phyloP scores from a whole-genome alignment of 1,284 basidiomycete genomes.

The Ceratobasidium sp. region DNA sequence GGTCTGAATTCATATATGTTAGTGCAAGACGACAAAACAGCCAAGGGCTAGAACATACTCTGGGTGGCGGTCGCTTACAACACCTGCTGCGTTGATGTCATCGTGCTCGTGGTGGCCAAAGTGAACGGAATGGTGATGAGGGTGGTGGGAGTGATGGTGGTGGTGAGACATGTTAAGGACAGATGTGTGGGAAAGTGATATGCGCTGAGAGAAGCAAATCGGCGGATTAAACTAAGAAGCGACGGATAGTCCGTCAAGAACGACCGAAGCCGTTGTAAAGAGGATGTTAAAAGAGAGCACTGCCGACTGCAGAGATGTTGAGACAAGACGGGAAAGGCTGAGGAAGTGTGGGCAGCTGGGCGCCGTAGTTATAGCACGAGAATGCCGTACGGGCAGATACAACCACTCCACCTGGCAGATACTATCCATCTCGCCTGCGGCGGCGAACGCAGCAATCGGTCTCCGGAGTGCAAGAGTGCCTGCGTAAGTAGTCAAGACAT shows the following conservation, averaged over 20 bases:
- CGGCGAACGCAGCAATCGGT: constrained; percentile 21
- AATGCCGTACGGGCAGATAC: neutral
- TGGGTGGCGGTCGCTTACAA: neutral
- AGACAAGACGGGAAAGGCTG: constrained; percentile 15
- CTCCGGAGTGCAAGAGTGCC: neutral
- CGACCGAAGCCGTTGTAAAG: neutral
- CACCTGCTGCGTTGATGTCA: neutral
- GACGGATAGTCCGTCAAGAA: neutral
- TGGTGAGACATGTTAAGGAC: neutral
- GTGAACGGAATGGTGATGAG: neutral
- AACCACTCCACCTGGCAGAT: neutral
- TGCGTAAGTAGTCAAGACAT: neutral
- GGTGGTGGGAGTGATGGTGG: too few relatives aligned
- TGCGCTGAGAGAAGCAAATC: neutral
- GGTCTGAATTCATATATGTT: neutral
- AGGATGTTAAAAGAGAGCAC: constrained; percentile 5
- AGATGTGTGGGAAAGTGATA: neutral
- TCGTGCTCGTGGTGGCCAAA: constrained; percentile 2
- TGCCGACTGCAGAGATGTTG: neutral
- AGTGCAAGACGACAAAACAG: neutral
- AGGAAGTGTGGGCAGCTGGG: neutral
- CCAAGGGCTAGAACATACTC: neutral
- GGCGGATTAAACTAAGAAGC: neutral
- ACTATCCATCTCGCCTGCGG: constrained; percentile 22
- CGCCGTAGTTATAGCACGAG: neutral